Evolutionary conservation across 1,284 basidiomycete species (phyloP), one percentile per base, ranked within the genome.

Genomic region (Testicularia cyperi): DNA sequence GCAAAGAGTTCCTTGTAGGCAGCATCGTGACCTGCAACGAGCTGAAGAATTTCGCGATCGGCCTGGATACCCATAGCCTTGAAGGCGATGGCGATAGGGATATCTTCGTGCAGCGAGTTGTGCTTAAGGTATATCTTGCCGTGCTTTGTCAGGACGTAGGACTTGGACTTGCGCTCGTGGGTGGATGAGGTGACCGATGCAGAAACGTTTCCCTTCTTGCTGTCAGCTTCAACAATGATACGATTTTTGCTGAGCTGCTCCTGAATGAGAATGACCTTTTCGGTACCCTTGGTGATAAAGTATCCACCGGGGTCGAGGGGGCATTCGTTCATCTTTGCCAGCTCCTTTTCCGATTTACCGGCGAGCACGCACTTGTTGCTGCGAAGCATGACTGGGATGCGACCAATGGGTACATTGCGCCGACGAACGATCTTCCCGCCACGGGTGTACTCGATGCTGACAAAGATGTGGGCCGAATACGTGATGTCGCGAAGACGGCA

Each of bases 241-340:
- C 95, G 85, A 79, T 99, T 99, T 81, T 98, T 99, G 82, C 90
- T 92, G 70, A 99, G 80, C 79, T 98, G 95, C 78, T 99, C 96
- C 78, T 99, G 95, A 2, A 98, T 94, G 48, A 99, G 82, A 64
- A 99, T 98, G 70, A 99, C 95, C 80, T 99, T 99, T 79, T 99
- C 95, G 15, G 96, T 98, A 12, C 95, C 95, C 78, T 95, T 97
- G 40, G 98, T 94, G 47, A 99, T 88, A 78, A 99, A 99, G 78
- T 98, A 98, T 6, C 95, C 95, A 16, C 95, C 95, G 3, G 95
- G 95, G 79, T 99, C 96, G 49, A 98, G 81, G 0, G 95, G 95
- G 75, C 95, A 99, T 78, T 99, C 95, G 23, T 84, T 87, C 89
- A 97, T 92, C 57, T 78, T 97, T 89, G 27, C 92, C 14, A 98